Conservation (phyloP, 2,329 filamentous ascomycete genomes). For the Nothopassalora personata region DNA sequence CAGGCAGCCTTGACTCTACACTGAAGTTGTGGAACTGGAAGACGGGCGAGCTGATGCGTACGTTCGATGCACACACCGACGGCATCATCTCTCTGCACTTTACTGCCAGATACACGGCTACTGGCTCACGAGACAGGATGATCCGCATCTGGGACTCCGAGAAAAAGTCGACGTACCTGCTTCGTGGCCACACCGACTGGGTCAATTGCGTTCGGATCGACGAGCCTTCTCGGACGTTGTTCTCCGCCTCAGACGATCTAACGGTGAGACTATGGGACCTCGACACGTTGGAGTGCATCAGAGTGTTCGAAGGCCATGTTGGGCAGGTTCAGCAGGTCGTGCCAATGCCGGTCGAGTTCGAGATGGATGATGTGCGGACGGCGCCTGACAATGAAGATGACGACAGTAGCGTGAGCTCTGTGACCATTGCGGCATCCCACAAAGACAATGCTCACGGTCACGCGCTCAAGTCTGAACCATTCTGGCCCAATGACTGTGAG, state of each 20-base stretch:
- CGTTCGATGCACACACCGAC: constrained; percentile 69
- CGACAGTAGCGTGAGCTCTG: constrained; percentile 29
- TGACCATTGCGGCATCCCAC: constrained; percentile 19
- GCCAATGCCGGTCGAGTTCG: constrained; percentile 78
- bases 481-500: constrained; percentile 56
- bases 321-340: constrained; percentile 92
- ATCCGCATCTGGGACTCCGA: constrained; percentile 92
- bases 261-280: constrained; percentile 91
- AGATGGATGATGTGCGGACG: constrained; percentile 64
- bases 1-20: constrained; percentile 78
- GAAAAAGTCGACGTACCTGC: constrained; percentile 70
- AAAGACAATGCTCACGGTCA: constrained; percentile 8
- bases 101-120: constrained; percentile 75
- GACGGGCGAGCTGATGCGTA: constrained; percentile 79
- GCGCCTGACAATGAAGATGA: constrained; percentile 51
- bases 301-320: constrained; percentile 78
- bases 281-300: constrained; percentile 72
- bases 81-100: constrained; percentile 88
- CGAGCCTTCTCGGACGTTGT: constrained; percentile 63
- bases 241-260: constrained; percentile 91
- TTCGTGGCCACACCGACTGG: constrained; percentile 87
- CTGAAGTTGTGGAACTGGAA: constrained; percentile 97
- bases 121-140: constrained; percentile 81
- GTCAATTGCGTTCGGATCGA: constrained; percentile 95
- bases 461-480: constrained; percentile 25